phyloP scores from a whole-genome alignment of 2,329 filamentous ascomycete genomes.

The Teratosphaeria zuluensis region DNA sequence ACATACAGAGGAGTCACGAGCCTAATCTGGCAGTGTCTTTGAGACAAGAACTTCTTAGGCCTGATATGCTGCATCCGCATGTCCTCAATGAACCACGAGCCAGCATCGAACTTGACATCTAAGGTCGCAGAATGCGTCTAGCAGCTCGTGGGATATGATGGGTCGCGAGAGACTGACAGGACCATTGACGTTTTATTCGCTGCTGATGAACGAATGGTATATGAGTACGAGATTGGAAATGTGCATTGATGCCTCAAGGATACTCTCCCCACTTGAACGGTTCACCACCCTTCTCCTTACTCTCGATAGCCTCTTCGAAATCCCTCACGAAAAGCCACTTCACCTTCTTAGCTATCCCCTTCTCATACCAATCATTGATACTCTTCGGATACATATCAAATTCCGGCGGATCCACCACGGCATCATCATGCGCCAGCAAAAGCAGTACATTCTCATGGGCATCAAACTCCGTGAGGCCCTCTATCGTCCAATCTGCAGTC shows the following conservation, averaged over 20 bases:
- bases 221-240: no score
- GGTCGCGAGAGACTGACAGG: no score
- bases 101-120: no score
- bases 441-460: conserved; percentile 23
- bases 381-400: conserved; percentile 31
- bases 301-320: conserved; percentile 34
- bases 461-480: conserved; percentile 24
- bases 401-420: conserved; percentile 18
- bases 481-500: conserved; percentile 23
- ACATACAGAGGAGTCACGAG: neutral
- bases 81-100: no score
- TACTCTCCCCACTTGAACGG: conserved; percentile 8
- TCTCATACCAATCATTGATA: conserved; percentile 25
- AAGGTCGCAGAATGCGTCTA: no score
- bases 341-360: conserved; percentile 18
- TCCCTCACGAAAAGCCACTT: conserved; percentile 40
- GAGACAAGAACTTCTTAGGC: neutral
- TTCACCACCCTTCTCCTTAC: conserved; percentile 13
- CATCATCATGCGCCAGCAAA: conserved; percentile 25
- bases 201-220: no score
- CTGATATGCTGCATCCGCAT: no score
- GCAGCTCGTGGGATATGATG: no score
- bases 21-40: neutral
- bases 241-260: conserved; percentile 3
- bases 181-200: no score